These are phyloP conservation scores for Entomortierella beljakovae DNA, from an alignment of 192 early-diverging fungal species.

Conservation along the genomic window DNA sequence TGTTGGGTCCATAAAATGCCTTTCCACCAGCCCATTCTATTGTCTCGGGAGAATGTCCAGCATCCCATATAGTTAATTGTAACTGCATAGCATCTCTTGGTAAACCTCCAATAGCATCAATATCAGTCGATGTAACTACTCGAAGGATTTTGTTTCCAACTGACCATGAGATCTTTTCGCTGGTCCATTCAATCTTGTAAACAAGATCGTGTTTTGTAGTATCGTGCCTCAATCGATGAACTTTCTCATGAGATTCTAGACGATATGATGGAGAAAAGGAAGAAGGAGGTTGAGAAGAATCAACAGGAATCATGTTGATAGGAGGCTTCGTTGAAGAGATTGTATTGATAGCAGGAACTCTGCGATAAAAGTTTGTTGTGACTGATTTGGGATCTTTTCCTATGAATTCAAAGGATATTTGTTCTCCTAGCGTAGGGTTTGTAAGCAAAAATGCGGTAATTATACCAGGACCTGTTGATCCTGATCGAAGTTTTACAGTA, in stretches of 20 bases:
- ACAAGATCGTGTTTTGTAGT: slow-evolving; percentile 22
- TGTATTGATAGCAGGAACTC: slow-evolving; percentile 58
- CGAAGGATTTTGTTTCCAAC: slow-evolving; percentile 54
- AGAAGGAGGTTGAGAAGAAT: slow-evolving; percentile 21
- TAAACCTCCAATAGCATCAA: slow-evolving; percentile 2
- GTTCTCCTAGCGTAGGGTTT: slow-evolving; percentile 67
- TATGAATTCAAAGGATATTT: slow-evolving; percentile 75
- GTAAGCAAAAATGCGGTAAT: slow-evolving; percentile 70
- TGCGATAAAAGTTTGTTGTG: slow-evolving; percentile 72
- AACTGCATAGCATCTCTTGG: slow-evolving; percentile 25
- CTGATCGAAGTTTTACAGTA: slow-evolving; percentile 63
- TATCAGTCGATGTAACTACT: slow-evolving; percentile 30
- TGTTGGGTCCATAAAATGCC: slow-evolving; percentile 28
- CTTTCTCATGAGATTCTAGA: slow-evolving; percentile 34
- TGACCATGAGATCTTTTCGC: slow-evolving; percentile 42
- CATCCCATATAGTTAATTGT: slow-evolving; percentile 62
- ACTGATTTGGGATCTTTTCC: slow-evolving; percentile 64
- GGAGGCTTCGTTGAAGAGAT: slow-evolving; percentile 4
- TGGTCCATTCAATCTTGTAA: slow-evolving; percentile 56
- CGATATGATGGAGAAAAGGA: slow-evolving; percentile 31
- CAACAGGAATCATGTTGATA: no score
- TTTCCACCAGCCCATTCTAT: slow-evolving; percentile 50
- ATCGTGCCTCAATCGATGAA: slow-evolving; percentile 13
- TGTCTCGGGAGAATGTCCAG: slow-evolving; percentile 23
- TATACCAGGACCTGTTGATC: slow-evolving; percentile 61